Evolutionary conservation across 768 basidiomycete genomes (phyloP), one percentile per base, ranked within the genome.

Genomic region (Mrakia gelida): DNA sequence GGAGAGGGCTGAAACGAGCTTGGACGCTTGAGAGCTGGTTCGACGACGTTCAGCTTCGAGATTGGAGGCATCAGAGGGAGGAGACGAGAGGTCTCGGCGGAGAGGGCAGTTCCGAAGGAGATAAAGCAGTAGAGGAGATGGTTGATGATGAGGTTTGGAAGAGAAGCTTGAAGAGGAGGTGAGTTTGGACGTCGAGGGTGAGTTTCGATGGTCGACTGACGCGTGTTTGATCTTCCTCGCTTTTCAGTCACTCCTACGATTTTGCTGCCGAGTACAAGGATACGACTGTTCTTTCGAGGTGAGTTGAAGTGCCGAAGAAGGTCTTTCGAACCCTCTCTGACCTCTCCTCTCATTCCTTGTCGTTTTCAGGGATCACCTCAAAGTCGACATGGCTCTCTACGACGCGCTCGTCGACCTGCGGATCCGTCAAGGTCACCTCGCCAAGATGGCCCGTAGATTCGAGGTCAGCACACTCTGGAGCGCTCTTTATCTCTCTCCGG

Each of bases 191-290:
- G 41, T 4, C 18, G 67, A 38, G 1, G 23, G 65, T 9, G 21
- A 3, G 11, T 4, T 8, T 34, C 21, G 65, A 34, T 67, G 32
- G 18, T 11, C 11, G 34, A 70, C 67, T 70, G 67, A 70, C 23
- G 10, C 26, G 38, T 26, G 18, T 41, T 21, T 32, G 11, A 15
- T 32, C 15, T 23, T 23, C 45, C 67, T 18, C 23, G 18, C 38
- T 6, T 7, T 26, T 68, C 34, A 70, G 67, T 41, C 41, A 41
- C 41, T 21, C 67, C 21, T 70, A 70, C 67, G 67, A 70, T 38
- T 70, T 70, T n/a, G 67, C 67, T 23, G 67, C 67, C 23, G 67
- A 70, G 38, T 70, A 70, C 67, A 70, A 70, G 67, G 34, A 70
- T 41, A 41, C 38, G 41, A n/a, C 38, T 2, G 67, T 70, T 21